Conservation (phyloP, 768 basidiomycete genomes). For the Termitomyces sp. region DNA sequence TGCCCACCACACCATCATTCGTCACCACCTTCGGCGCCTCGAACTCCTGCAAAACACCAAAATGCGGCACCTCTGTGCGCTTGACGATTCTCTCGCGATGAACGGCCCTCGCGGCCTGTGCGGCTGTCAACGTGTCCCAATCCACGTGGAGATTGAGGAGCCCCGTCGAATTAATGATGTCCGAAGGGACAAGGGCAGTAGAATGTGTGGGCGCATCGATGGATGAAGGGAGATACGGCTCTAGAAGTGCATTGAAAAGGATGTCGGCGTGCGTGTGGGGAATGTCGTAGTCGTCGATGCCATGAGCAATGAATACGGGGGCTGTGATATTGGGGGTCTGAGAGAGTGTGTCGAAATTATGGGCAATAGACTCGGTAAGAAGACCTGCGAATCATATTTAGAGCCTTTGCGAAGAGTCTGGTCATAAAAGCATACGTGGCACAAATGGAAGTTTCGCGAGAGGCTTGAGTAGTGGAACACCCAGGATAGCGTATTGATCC, state of each 20-base stretch:
- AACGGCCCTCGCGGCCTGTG: conserved; percentile 31
- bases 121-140: conserved; percentile 37
- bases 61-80: conserved; percentile 39
- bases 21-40: conserved; percentile 10
- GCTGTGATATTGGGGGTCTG: conserved; percentile 58
- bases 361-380: conserved; percentile 48
- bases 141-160: conserved; percentile 18
- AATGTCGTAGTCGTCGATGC: conserved; percentile 72
- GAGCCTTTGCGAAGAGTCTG: background rate
- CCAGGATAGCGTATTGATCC: conserved; percentile 63
- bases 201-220: conserved; percentile 13
- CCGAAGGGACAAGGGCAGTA: conserved; percentile 23
- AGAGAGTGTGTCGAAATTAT: conserved; percentile 62
- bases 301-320: conserved; percentile 71
- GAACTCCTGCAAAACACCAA: conserved; percentile 51
- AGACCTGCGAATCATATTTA: conserved; percentile 33
- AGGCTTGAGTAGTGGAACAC: conserved; percentile 71
- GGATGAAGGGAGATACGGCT: conserved; percentile 46
- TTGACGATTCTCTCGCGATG: conserved; percentile 39
- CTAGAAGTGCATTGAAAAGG: conserved; percentile 66
- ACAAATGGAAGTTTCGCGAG: conserved; percentile 59
- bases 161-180: conserved; percentile 27
- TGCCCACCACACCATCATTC: conserved; percentile 19
- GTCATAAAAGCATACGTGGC: conserved; percentile 45
- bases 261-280: conserved; percentile 62